Evolutionary conservation across 2,329 filamentous ascomycete species (phyloP).

Genomic region (Paecilomyces fulvus): DNA sequence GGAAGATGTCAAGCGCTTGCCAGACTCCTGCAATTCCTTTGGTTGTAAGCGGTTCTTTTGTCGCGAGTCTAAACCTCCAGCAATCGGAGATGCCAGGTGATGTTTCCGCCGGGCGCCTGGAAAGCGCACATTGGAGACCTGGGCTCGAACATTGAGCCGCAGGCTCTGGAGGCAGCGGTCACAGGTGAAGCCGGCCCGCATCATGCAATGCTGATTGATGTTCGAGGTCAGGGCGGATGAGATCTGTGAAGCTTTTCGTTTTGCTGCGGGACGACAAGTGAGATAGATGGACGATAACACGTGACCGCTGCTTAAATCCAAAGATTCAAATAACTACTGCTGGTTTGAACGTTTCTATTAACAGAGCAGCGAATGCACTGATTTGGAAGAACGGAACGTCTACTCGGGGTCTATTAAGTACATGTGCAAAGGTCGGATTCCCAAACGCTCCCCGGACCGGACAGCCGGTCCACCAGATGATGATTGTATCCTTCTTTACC

Average conservation of each 20-base stretch:
- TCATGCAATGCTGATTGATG: conserved; percentile 12
- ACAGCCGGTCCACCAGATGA: not conserved
- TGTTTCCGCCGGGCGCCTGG: conserved; percentile 16
- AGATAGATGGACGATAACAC: not conserved
- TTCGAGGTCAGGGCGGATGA: not conserved
- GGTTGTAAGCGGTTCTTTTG: conserved; percentile 14
- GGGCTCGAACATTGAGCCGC: conserved; percentile 18
- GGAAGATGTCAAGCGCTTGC: conserved; percentile 9
- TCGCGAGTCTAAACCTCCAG: conserved; percentile 20
- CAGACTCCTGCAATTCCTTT: conserved; percentile 11
- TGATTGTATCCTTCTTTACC: not conserved
- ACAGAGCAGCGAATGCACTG: not conserved
- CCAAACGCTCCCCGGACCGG: not conserved
- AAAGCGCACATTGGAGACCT: conserved; percentile 15
- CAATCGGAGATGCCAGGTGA: conserved; percentile 11
- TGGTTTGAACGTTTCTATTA: not conserved
- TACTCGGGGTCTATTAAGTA: not conserved
- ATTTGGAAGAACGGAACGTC: not conserved
- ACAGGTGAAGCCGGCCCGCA: conserved; percentile 34
- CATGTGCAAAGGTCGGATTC: not conserved
- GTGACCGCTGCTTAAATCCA: not conserved
- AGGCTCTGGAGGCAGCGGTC: conserved; percentile 31
- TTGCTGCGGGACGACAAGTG: not conserved
- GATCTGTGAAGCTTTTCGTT: not conserved
- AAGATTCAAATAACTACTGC: not conserved